Evolutionary conservation across 2,329 filamentous ascomycete species (phyloP).

Genomic region (Myriosclerotinia scirpicola): DNA sequence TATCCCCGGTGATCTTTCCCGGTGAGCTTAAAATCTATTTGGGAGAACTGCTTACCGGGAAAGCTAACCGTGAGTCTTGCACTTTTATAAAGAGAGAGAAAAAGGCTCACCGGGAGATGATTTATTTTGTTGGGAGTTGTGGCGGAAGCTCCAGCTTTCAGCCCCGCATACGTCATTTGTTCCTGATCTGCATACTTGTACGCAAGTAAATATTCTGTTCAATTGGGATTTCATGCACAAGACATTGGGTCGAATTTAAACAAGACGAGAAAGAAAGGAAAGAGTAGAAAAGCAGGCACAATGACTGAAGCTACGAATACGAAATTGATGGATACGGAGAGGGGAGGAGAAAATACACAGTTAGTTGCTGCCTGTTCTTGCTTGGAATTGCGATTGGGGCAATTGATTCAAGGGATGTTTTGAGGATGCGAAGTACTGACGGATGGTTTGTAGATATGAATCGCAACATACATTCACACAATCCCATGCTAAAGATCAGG

Average conservation of each 20-base stretch:
- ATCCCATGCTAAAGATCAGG: conserved; percentile 53
- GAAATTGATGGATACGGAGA: conserved; percentile 57
- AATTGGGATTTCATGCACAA: no score
- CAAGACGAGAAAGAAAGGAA: neutral
- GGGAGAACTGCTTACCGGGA: no score
- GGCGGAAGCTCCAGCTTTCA: neutral
- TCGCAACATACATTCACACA: conserved; percentile 51
- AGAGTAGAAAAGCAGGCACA: neutral
- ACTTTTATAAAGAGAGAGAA: no score
- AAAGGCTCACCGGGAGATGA: neutral
- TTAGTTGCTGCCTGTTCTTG: conserved; percentile 38
- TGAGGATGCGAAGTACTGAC: neutral
- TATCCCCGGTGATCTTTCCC: no score
- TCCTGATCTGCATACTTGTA: conserved; percentile 4
- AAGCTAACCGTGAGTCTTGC: no score
- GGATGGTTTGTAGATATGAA: conserved; percentile 53
- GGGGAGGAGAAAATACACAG: conserved; percentile 60
- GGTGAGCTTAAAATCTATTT: no score
- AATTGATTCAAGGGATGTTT: neutral
- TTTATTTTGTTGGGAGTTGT: no score
- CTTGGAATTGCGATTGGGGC: neutral
- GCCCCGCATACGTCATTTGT: conserved; percentile 14
- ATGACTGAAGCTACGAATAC: conserved; percentile 31
- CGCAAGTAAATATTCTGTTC: no score
- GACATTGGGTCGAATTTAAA: neutral